Conservation (phyloP, 228 moss, liverwort and hornwort genomes). For the Sphagnum magellanicum region DNA sequence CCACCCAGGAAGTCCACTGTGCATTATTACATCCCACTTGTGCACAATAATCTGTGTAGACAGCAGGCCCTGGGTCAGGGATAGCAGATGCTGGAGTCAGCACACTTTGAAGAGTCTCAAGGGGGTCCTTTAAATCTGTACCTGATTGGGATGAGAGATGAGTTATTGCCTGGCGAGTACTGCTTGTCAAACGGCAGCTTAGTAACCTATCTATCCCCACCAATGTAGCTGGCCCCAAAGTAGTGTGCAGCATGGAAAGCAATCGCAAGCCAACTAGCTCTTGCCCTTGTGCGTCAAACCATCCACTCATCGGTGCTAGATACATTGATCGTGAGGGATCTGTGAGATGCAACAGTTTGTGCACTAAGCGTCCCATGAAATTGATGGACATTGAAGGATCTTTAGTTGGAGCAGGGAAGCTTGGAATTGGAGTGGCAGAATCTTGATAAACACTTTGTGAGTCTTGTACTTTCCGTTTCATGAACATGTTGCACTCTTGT, state of each 20-base stretch:
- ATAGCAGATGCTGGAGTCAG: slow-evolving; percentile 78
- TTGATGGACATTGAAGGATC: slow-evolving; percentile 64
- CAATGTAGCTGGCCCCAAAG: slow-evolving; percentile 76
- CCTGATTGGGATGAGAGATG: slow-evolving; percentile 50
- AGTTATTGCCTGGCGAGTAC: slow-evolving; percentile 54
- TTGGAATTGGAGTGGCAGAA: slow-evolving; percentile 70
- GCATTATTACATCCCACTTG: slow-evolving; percentile 32
- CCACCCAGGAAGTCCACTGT: slow-evolving; percentile 66
- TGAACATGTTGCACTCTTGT: slow-evolving; percentile 88
- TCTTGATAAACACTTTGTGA: slow-evolving; percentile 86
- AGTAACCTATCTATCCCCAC: slow-evolving; percentile 79
- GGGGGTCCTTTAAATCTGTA: slow-evolving; percentile 27
- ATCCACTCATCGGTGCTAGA: slow-evolving; percentile 93
- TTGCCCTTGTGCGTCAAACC: slow-evolving; percentile 97
- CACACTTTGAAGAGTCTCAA: slow-evolving; percentile 46
- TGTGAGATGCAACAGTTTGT: slow-evolving; percentile 78
- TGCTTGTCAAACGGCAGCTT: slow-evolving; percentile 59
- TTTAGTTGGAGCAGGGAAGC: slow-evolving; percentile 54
- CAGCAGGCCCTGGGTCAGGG: slow-evolving; percentile 78
- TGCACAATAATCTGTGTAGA: slow-evolving; percentile 65
- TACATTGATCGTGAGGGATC: slow-evolving; percentile 92
- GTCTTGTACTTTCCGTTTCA: slow-evolving; percentile 76
- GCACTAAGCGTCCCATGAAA: slow-evolving; percentile 82
- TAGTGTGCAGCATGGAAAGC: slow-evolving; percentile 60
- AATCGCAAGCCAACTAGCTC: slow-evolving; percentile 92